A percentile compares a stretch with the other conserved stretches of the same genome.
Conservation (phyloP, 176 grass and related monocot genomes). For the Carex myosuroides region DNA sequence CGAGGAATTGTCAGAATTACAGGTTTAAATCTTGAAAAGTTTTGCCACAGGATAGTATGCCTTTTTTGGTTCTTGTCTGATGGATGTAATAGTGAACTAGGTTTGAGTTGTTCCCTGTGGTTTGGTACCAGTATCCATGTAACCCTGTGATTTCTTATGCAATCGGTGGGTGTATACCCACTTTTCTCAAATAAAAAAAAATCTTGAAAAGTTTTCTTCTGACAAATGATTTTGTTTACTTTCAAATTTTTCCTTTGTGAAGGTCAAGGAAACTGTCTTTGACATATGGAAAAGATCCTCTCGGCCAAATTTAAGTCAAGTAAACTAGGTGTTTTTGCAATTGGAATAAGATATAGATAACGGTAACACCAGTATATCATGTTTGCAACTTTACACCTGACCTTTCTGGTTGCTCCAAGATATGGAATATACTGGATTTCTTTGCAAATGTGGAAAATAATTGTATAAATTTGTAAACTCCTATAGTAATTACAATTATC, state of each 20-base stretch:
- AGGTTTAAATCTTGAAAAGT: conserved; percentile 35
- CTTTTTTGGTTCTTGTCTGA: no score
- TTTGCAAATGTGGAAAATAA: not conserved
- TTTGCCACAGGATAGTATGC: not conserved
- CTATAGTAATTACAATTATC: not conserved
- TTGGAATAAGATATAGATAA: not conserved
- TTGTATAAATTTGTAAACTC: not conserved
- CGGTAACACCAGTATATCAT: not conserved
- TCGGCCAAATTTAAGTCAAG: not conserved
- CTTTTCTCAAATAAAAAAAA: not conserved
- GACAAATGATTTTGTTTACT: not conserved
- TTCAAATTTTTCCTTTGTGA: not conserved
- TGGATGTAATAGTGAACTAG: no score
- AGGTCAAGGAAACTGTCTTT: not conserved
- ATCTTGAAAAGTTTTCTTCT: not conserved
- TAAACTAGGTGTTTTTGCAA: not conserved
- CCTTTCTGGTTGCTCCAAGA: not conserved
- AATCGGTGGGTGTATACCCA: no score
- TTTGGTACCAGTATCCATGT: no score
- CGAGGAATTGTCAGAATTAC: conserved; percentile 87
- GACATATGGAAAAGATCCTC: not conserved
- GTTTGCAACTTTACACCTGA: not conserved
- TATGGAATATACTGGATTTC: not conserved
- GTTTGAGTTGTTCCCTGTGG: no score
- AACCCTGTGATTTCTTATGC: no score